Evolutionary conservation across 2,329 filamentous ascomycete species (phyloP), one percentile per base, ranked within the genome.

Genomic region (Paraphoma sp.): DNA sequence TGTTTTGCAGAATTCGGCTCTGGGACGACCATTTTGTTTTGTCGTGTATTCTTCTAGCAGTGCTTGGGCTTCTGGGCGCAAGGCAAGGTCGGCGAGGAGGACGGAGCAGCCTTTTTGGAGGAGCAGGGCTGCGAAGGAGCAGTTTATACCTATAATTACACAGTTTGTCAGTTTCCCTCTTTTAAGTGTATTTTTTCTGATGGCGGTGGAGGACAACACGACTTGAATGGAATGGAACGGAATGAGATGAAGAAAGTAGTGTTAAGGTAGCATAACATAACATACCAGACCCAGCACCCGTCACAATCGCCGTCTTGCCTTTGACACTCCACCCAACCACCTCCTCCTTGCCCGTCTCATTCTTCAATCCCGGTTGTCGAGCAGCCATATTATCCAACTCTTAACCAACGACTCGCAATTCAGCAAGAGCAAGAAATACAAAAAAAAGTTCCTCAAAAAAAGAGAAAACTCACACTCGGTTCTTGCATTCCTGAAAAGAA

Each of bases 241-340:
- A 23, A 23, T 23, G 23, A 23, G 5, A 23, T 23, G 23, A 23
- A 3, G 23, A 23, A 23, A 23, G 23, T 23, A 23, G 23, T 23
- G 23, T 23, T 23, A 23, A 2, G 23, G 5, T 2, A 23, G 29
- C n/a, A 46, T 7, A 31, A 16, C 11, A 45, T 12, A 36, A 49
- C 33, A n/a, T 61, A 72, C 72, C 71, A 30, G 72, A 73, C 10
- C 80, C 80, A 49, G 80, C 81, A 36, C 81, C 81, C 6, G 81
- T 82, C 5, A 83, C 72, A 47, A 83, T 75, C 5, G 80, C 81
- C n/a, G 70, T 77, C 67, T 82, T 82, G 8, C 79, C 79, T 12
- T 75, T 57, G 4, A 82, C 76, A 17, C 64, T 67, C 59, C 79
- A 81, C 3, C 74, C 46, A 11, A 30, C 23, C 29, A 44, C 49